Evolutionary conservation across 2,329 filamentous ascomycete genomes (phyloP), one percentile per base, ranked within the genome.

Genomic region (Orbilia quercus): DNA sequence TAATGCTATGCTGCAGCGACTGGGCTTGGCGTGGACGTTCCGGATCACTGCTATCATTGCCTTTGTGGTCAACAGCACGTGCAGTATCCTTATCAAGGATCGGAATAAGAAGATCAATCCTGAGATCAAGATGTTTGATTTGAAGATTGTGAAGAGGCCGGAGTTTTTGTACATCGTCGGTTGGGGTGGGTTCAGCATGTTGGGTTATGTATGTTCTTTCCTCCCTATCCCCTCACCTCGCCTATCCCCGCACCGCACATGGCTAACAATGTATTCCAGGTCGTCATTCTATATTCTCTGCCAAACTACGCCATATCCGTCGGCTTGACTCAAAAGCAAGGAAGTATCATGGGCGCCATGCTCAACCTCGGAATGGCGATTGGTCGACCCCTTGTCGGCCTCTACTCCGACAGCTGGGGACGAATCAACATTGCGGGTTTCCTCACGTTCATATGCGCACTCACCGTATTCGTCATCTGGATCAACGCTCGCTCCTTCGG

Each of bases 131-230:
- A 85, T 88, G 1, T 92, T 93, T 76, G 87, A 91, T 77, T 81
- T 84, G 40, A 80, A 79, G 2, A 82, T 93, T 0, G 86, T 93
- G 79, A 85, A 82, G 75, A 83, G 85, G 2, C 77, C 82, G 0
- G 86, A 91, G 77, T 92, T 89, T 75, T 79, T 88, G 23, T 81
- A 92, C 1, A 82, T 91, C 11, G 80, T 91, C 38, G 83, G 81
- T 1, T 95, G 88, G 82, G 88, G 89, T 6, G 87, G 88, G 80
- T 88, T 93, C 75, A 88, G 85, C 71, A 87, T 93, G 81, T 81
- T 94, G 12, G 90, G 85, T 3, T 94, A 94, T 77, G 84, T 91
- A 23, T 89, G 2, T 83, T n/a, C 84, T 92, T 47, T 94, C 92
- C 80, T 90, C 87, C 11, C 47, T 36, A 16, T 38, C 34, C 5